These are phyloP conservation scores for Schrenkiella parvula DNA, from an alignment of 345 rosid genomes.

Conservation along the genomic window DNA sequence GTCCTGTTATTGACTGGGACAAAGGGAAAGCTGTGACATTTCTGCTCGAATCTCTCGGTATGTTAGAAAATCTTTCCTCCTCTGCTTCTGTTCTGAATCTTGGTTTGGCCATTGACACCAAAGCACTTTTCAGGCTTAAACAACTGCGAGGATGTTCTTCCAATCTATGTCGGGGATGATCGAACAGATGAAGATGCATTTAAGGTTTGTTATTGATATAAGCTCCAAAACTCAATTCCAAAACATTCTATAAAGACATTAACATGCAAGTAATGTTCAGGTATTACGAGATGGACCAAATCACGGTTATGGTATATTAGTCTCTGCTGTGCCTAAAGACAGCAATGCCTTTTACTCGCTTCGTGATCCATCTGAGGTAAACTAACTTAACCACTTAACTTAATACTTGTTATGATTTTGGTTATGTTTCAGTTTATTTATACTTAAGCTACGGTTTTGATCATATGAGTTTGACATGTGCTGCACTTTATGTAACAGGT, in stretches of 20 bases:
- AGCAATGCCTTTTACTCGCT: slow-evolving; percentile 81
- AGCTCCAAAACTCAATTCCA: background rate
- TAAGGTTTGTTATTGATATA: slow-evolving; percentile 39
- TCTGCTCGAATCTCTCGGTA: slow-evolving; percentile 93
- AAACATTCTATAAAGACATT: background rate
- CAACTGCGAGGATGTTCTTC: slow-evolving; percentile 75
- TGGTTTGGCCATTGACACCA: background rate
- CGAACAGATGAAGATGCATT: slow-evolving; percentile 98
- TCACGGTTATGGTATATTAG: slow-evolving; percentile 75
- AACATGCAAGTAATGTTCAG: slow-evolving; percentile 36
- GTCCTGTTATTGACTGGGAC: slow-evolving; percentile 92
- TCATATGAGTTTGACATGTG: background rate
- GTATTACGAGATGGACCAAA: slow-evolving; percentile 67
- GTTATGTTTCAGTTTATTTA: no score
- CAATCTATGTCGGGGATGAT: slow-evolving; percentile 96
- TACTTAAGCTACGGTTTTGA: background rate
- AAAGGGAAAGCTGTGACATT: slow-evolving; percentile 92
- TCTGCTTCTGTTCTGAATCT: background rate
- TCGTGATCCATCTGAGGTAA: slow-evolving; percentile 83
- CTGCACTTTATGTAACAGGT: slow-evolving; percentile 43
- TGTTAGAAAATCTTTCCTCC: background rate
- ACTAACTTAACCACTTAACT: background rate
- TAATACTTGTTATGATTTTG: no score
- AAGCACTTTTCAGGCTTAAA: slow-evolving; percentile 45
- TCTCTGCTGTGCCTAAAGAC: slow-evolving; percentile 75